Base-by-base conservation (phyloP, 495 filamentous ascomycete genomes). In the Neurospora sp. region DNA sequence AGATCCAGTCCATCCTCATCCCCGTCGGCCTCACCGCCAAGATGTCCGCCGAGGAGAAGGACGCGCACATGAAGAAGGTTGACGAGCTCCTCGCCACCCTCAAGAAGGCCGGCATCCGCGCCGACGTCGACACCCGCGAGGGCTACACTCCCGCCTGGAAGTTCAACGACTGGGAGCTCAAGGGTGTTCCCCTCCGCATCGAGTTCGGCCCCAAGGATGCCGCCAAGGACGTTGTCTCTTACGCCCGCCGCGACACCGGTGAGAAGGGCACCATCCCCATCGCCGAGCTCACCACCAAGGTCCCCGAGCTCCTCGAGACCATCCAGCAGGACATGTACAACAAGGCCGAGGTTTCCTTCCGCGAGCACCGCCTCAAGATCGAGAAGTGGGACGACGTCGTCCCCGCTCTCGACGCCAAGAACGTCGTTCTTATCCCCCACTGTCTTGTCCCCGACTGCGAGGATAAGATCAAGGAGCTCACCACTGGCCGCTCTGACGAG, bases 101-200 rank as follows among this genome's bases (percentile, higher is more conserved):
- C 31, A 86, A 85, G 79, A 90, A 87, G 68, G 88, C 87, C 40
- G 89, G 89, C 71, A 82, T 95, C 68, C 91, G 93, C 53, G 86
- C 83, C 42, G 88, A 93, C 53, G 88, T 89, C 72, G 96, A 99
- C 80, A 83, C 86, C 74, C 89, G 96, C 53, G 93, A 97, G 8
- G 90, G 89, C 72, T 94, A 97, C 85, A 94, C 93, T 72, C 94
- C 96, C 16, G 95, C 93, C 74, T 97, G 90, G 88, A 98, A 99
- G 82, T 98, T 98, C 87, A 96, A 96, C 85, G 93, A 98, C 83
- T 97, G 92, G 92, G 96, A 99, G 82, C 85, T 97, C 73, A 94
- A 93, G 82, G 96, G 96, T 80, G 90, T 98, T 16, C 96, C 96
- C 17, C 84, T 99, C 40, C 93, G 96, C 44, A 86, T 99, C 69